phyloP scores from a whole-genome alignment of 2,329 filamentous ascomycete genomes.

The Scedosporium minutisporum region DNA sequence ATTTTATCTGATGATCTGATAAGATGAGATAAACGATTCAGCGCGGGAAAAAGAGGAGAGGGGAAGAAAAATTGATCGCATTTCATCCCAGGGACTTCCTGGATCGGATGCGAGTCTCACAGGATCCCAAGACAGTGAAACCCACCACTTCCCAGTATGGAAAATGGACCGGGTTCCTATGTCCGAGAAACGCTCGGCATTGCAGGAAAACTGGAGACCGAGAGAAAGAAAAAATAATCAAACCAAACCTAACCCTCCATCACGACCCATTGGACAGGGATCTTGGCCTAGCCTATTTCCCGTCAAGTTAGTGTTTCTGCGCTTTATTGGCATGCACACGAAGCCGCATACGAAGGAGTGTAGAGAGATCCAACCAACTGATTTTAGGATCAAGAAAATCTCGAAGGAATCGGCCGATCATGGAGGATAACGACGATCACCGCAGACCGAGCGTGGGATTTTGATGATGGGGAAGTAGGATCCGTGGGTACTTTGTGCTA shows the following conservation, averaged over 20 bases:
- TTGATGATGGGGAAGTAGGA: no score
- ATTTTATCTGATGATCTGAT: conserved; percentile 8
- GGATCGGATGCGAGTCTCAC: background rate
- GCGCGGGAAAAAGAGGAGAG: background rate
- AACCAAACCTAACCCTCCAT: background rate
- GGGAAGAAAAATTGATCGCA: background rate
- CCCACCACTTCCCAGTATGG: background rate
- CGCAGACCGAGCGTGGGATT: no score
- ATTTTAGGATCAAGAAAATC: no score
- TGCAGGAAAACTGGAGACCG: background rate
- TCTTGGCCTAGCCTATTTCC: no score
- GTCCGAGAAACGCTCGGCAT: background rate
- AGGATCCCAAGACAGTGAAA: background rate
- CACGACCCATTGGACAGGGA: background rate
- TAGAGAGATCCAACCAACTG: no score
- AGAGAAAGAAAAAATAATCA: background rate
- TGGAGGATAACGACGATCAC: no score
- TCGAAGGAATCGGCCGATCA: no score
- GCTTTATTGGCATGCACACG: no score
- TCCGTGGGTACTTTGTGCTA: no score
- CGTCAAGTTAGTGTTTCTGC: no score
- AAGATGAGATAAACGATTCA: background rate
- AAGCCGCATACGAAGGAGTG: no score
- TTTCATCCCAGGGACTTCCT: background rate
- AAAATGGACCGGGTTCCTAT: background rate